These are phyloP conservation scores for Coprinellus micaceus DNA, from an alignment of 768 basidiomycete species.

Conservation along the genomic window DNA sequence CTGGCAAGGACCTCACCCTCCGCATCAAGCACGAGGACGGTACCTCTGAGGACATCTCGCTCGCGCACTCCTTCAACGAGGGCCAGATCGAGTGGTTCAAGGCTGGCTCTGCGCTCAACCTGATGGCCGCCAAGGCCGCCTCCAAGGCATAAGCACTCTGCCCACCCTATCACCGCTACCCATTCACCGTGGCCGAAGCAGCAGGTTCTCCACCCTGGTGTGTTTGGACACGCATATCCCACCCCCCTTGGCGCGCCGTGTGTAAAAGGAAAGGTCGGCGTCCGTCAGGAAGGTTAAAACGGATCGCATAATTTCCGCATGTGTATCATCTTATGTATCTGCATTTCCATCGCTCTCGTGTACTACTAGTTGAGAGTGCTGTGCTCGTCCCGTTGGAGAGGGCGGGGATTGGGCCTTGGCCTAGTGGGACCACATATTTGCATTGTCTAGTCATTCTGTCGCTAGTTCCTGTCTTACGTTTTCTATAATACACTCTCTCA, in stretches of 20 bases:
- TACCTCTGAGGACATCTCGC: slow-evolving; percentile 63
- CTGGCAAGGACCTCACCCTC: slow-evolving; percentile 87
- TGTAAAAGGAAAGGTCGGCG: no score
- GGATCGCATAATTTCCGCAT: slow-evolving; percentile 1
- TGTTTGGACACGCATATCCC: no score
- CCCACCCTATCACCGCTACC: not conserved
- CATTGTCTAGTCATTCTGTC: not conserved
- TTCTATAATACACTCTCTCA: not conserved
- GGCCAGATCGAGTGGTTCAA: slow-evolving; percentile 99
- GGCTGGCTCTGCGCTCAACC: slow-evolving; percentile 90
- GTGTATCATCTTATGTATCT: slow-evolving; percentile 5
- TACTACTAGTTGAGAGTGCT: not conserved
- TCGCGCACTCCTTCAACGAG: slow-evolving; percentile 94
- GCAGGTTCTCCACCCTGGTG: not conserved
- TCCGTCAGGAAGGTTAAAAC: not conserved
- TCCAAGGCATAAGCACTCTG: slow-evolving; percentile 8
- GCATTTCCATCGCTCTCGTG: not conserved
- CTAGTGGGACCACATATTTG: not conserved
- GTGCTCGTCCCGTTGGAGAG: not conserved
- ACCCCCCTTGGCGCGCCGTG: no score
- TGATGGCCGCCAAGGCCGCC: slow-evolving; percentile 72
- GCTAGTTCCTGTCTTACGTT: not conserved
- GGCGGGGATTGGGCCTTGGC: not conserved
- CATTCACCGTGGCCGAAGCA: not conserved
- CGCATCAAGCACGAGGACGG: slow-evolving; percentile 82